Evolutionary conservation across 2,329 filamentous ascomycete genomes (phyloP).

Genomic region (Talaromyces sp.): DNA sequence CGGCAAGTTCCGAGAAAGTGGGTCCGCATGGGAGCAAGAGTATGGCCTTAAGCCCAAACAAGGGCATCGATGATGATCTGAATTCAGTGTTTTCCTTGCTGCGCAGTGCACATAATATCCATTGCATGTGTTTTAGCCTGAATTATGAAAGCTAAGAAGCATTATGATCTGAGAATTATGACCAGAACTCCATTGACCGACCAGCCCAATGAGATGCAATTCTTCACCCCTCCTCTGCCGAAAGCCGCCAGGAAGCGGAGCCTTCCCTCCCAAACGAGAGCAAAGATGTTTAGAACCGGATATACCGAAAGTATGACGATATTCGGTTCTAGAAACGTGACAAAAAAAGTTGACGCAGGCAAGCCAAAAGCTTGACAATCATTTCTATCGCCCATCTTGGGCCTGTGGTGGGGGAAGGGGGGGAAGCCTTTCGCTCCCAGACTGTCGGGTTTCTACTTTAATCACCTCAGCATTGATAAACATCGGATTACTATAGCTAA

Average conservation of each 20-base stretch:
- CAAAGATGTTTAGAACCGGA: not conserved
- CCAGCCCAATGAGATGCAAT: not conserved
- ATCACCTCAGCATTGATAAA: not conserved
- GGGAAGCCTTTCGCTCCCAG: not conserved
- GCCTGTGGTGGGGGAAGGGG: not conserved
- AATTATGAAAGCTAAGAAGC: not conserved
- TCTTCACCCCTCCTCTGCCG: not conserved
- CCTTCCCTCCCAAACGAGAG: not conserved
- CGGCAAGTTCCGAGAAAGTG: not conserved
- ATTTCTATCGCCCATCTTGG: not conserved
- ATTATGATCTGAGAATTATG: not conserved
- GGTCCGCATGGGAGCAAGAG: not conserved
- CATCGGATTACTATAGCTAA: not conserved
- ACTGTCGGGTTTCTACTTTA: not conserved
- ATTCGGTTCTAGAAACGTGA: not conserved
- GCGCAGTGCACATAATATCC: not conserved
- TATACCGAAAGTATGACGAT: not conserved
- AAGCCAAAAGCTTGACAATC: not conserved
- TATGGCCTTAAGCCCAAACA: not conserved
- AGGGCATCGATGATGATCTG: not conserved
- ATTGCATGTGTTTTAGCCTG: not conserved
- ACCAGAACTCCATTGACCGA: not conserved
- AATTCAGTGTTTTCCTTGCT: not conserved
- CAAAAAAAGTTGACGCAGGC: not conserved
- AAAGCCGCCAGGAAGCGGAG: not conserved